Evolutionary conservation across 2,329 filamentous ascomycete species (phyloP), one percentile per base, ranked within the genome.

Genomic region (Macroventuria anomochaeta): DNA sequence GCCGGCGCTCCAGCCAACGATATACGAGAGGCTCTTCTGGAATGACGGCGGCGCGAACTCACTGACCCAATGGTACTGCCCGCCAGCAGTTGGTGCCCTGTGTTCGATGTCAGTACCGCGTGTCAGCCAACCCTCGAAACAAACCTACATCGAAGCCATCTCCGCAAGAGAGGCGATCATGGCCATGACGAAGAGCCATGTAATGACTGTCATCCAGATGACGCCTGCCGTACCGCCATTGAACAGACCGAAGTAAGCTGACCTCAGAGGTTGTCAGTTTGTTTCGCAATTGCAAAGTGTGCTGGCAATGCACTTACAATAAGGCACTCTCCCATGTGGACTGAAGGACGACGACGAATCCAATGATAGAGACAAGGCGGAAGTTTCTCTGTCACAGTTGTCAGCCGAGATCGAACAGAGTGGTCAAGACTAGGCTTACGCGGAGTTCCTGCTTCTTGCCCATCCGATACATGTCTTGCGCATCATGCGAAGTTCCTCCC

Each of bases 1-100:
- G 11, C 56, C 56, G 18, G 55, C 54, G 38, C 43, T 57, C 57
- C 34, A 49, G 59, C 76, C 76, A 41, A 73, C 57, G 20, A 62
- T 40, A 28, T 65, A 65, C n/a, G 55, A 59, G 5, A 63, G 51
- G 25, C 55, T 50, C 33, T 53, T 55, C 25, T 62, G 59, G 18
- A 41, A 56, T 11, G 33, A 34, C 6, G 46, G 61, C 3, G 76
- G 76, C 2, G 75, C 74, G n/a, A 77, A 74, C 26, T 58, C 57
- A 17, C 48, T 52, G n/a, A 61, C 58, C 58, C 52, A 61, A 15
- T 63, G 61, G 20, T 62, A 63, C 15, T 61, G 59, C 7, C 59
- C 61, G n/a, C 61, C 61, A 21, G 61, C 56, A 23, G 55, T 62
- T 15, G 62, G 61, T 1, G 60, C 60, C 61, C 59, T 57, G 10